Evolutionary conservation across 1,284 basidiomycete genomes (phyloP), one percentile per base, ranked within the genome.

Genomic region (Rhodotorula sp.): DNA sequence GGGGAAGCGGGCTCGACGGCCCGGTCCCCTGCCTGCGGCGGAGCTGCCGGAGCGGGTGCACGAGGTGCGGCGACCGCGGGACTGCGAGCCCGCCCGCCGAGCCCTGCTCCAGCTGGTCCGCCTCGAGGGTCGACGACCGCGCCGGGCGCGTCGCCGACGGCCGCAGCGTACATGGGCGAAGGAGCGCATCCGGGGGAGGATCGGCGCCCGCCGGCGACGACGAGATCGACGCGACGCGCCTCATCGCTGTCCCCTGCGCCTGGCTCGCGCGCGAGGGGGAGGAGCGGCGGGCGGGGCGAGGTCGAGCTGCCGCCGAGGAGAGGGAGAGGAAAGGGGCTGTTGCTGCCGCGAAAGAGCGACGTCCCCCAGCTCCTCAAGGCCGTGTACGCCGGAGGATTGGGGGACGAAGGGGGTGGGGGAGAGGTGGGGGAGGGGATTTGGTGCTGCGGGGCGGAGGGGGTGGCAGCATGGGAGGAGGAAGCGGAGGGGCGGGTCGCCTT

Each of bases 341-440:
- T 22, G 53, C 53, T 32, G 32, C 63, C 69, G 61, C 74, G 74
- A 75, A 75, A 75, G 55, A 73, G 60, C 29, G 25, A 25, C 66
- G 63, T 67, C 71, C 74, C 74, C 69, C 71, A 70, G 71, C 61
- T 67, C 64, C 67, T 61, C 59, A 75, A 61, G 54, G 74, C 41
- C 61, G 74, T 71, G 48, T 75, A 73, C 34, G 74, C 68, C 39
- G 74, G 74, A 48, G 74, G 74, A 62, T 64, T 70, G 59, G 69
- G 71, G 64, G 73, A 70, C 50, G 44, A 34, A 61, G 67, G 65
- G 39, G 57, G 44, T 36, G n/a, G 41, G 48, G 63, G 29, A 36
- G 60, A 17, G n/a, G 62, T 53, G 34, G 60, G 29, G 58, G 53
- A 41, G 48, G 44, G 25, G 22, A 50, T 19, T 53, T 50, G 34